Evolutionary conservation across 495 filamentous ascomycete species (phyloP), one percentile per base, ranked within the genome.

Genomic region (Clavariopsis aquatica): DNA sequence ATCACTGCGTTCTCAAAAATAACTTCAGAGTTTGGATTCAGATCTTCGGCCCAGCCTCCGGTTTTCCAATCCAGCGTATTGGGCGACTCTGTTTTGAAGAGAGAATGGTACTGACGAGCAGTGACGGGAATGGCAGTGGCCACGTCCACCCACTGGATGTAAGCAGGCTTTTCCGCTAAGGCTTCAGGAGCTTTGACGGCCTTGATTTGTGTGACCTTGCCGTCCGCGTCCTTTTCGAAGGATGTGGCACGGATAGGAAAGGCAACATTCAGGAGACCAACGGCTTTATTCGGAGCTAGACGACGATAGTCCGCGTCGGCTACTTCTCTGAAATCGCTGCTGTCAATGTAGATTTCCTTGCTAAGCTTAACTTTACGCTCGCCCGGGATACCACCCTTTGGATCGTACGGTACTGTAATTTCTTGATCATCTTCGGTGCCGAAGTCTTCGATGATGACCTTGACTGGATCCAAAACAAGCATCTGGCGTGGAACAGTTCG

Each of bases 221-320:
- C 92, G 5, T 82, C 86, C 1, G 76, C 79, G 71, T 93, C 88
- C 67, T 88, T 94, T 20, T 82, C 83, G 75, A 90, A 93, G 7
- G 82, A 84, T 1, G 84, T 89, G 7, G 90, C 92, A 20, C 84
- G 89, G 76, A 98, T 90, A 1, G 92, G 89, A 78, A 84, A 88
- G 0, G 92, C 90, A 3, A 84, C 88, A 71, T 95, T 87, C 61
- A 95, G 82, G 1, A 98, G 82, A 47, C 94, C 95, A 47, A 97
- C 93, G 6, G 84, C 82, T 77, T 98, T 94, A 63, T 89, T 90
- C 0, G 93, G 93, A 0, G 95, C 90, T 24, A 98, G 85, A 22
- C 95, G 92, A 86, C 96, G 97, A 79, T 91, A 96, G 62, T 95
- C 89, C 49, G 87, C 84, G 69, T 83, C 85, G 74, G 93, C 91